Evolutionary conservation across 2,329 filamentous ascomycete genomes (phyloP).

Genomic region (Talaromyces verruculosus): DNA sequence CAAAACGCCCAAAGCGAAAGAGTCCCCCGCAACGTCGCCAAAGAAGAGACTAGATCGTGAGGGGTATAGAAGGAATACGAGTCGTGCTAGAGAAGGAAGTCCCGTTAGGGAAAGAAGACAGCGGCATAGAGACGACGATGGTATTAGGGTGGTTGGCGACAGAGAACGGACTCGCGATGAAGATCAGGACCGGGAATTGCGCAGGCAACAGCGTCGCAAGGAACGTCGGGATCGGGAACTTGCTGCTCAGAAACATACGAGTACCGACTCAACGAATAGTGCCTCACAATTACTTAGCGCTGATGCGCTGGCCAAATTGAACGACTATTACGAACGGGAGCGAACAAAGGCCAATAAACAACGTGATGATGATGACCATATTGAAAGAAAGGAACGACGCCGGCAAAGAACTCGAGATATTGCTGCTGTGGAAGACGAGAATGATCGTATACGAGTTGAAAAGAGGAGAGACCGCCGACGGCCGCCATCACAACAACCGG

Average conservation of each 20-base stretch:
- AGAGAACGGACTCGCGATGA: slow-evolving; percentile 5
- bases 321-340: slow-evolving; percentile 61
- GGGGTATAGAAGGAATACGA: slow-evolving; percentile 33
- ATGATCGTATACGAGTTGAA: slow-evolving; percentile 20
- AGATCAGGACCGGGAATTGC: slow-evolving; percentile 20
- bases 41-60: slow-evolving; percentile 38
- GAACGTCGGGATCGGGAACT: slow-evolving; percentile 24
- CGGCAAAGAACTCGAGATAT: slow-evolving; percentile 22
- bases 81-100: slow-evolving; percentile 30
- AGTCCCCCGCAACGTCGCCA: slow-evolving; percentile 40
- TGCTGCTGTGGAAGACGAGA: slow-evolving; percentile 2
- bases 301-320: slow-evolving; percentile 65
- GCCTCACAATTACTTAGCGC: slow-evolving; percentile 46
- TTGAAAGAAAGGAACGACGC: slow-evolving; percentile 20
- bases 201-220: slow-evolving; percentile 28
- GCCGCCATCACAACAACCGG: background rate
- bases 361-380: slow-evolving; percentile 30
- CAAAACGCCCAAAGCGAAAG: slow-evolving; percentile 35
- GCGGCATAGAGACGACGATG: slow-evolving; percentile 27
- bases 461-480: slow-evolving; percentile 18
- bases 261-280: slow-evolving; percentile 46
- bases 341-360: slow-evolving; percentile 41
- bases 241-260: slow-evolving; percentile 31
- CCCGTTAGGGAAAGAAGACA: slow-evolving; percentile 28
- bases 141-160: slow-evolving; percentile 23